Base-by-base conservation (phyloP, 2,329 filamentous ascomycete genomes). In the Fusarium sp. region DNA sequence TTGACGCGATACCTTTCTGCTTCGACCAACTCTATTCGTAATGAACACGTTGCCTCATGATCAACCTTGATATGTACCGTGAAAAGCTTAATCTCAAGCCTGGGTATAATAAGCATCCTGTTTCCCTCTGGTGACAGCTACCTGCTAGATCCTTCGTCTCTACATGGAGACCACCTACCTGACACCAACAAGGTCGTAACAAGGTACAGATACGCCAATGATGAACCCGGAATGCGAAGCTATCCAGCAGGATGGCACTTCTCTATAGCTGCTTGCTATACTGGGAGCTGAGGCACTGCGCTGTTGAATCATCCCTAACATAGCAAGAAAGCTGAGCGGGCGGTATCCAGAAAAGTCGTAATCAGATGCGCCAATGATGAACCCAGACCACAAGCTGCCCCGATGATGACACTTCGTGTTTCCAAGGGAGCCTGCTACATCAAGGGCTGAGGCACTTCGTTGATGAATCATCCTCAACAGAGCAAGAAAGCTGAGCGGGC, bases 231-330 rank as follows among this genome's bases (percentile, higher is more conserved):
- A 30, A 12, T 11, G 23, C 46, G 12, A 50, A 50, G 28, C 28
- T 48, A 34, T 48, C 28, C 44, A 48, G 8, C 13, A 31, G 28
- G 28, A 18, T 48, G 4, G 11, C 11, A 6, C n/a, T 30, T 40
- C 15, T 18, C n/a, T n/a, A 50, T 34, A 50, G 30, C 31, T 27
- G 16, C 13, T 7, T 23, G 7, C 30, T n/a, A 27, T 31, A 50
- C 16, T 50, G 31, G 47, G 47, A 37, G 36, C 31, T 23, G 47
- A 50, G 47, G 47, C 12, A 50, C n/a, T 50, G 30, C 30, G 11
- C 36, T 23, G 23, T 36, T 50, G 43, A 18, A 50, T 50, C 36
- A 31, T 48, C 46, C n/a, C n/a, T n/a, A n/a, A n/a, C n/a, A n/a
- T n/a, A n/a, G n/a, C n/a, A n/a, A n/a, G n/a, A n/a, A n/a, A n/a